Percentiles rank a stretch among this genome's conserved stretches.
These are phyloP conservation scores for Annulohypoxylon stygium DNA, from an alignment of 495 filamentous ascomycete genomes.

Conservation along the genomic window DNA sequence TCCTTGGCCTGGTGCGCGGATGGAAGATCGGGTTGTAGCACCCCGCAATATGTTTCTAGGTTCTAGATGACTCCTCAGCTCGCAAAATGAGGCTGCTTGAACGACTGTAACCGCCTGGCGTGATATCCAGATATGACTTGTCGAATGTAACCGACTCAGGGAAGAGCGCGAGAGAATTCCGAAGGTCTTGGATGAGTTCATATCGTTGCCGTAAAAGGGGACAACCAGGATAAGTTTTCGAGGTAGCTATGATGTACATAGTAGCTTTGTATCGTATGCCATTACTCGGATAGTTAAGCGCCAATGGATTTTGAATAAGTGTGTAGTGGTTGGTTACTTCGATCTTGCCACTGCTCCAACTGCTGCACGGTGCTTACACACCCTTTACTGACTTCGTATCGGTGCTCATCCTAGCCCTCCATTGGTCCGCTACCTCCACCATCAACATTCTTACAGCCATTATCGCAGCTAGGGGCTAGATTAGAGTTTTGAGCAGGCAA, in stretches of 20 bases:
- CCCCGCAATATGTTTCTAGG: neutral
- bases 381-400: conserved; percentile 23
- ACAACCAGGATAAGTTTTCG: neutral
- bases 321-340: conserved; percentile 22
- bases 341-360: conserved; percentile 12
- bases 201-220: neutral
- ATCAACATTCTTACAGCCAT: neutral
- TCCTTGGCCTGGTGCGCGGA: neutral
- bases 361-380: conserved; percentile 38
- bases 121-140: neutral
- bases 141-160: neutral
- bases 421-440: conserved; percentile 6
- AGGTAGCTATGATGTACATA: neutral
- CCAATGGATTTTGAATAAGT: conserved; percentile 12
- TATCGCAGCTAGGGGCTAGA: neutral
- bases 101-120: neutral
- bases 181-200: conserved; percentile 23
- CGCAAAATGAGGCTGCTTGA: conserved; percentile 15
- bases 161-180: neutral
- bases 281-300: conserved; percentile 1
- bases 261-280: neutral
- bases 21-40: neutral
- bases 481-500: neutral
- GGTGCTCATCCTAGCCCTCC: neutral
- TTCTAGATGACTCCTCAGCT: neutral